Percentiles rank a stretch among this genome's conserved stretches.
Conservation (phyloP, 129 eudicot species). For the Tagetes patula region DNA sequence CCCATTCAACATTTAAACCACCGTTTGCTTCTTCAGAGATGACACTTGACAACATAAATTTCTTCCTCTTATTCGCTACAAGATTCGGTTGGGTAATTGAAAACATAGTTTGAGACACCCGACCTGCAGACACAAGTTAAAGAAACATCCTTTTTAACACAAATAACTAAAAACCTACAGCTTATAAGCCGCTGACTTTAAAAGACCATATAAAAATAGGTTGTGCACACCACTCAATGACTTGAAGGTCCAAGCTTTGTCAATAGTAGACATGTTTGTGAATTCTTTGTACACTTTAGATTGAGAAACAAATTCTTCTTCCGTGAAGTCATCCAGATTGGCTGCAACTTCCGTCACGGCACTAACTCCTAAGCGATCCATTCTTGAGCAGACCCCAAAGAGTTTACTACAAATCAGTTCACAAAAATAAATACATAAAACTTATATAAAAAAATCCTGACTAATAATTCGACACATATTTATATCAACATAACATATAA, state of each 20-base stretch:
- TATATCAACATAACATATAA: background rate
- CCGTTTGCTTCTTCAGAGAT: slow-evolving; percentile 43
- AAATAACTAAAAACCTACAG: background rate
- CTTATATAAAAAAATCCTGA: background rate
- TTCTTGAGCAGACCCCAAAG: slow-evolving; percentile 34
- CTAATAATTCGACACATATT: background rate
- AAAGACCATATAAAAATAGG: background rate
- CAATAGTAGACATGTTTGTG: slow-evolving; percentile 57
- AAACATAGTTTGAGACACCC: slow-evolving; percentile 61
- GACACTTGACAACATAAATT: slow-evolving; percentile 57
- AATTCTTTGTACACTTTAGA: slow-evolving; percentile 74
- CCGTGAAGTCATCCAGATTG: slow-evolving; percentile 38
- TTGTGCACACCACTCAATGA: slow-evolving; percentile 50
- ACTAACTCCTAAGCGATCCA: slow-evolving; percentile 49
- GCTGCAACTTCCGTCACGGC: slow-evolving; percentile 37
- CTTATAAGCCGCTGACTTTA: background rate
- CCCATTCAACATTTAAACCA: slow-evolving; percentile 60
- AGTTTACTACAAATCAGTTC: slow-evolving; percentile 33
- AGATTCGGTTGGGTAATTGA: slow-evolving; percentile 77
- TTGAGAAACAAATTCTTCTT: slow-evolving; percentile 72
- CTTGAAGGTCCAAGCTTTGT: slow-evolving; percentile 79
- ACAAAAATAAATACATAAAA: background rate
- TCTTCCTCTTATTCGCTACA: slow-evolving; percentile 72
- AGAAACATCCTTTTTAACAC: background rate
- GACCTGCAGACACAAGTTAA: slow-evolving; percentile 32